Base-by-base conservation (phyloP, 768 basidiomycete species). In the Leccinum sublutescens region DNA sequence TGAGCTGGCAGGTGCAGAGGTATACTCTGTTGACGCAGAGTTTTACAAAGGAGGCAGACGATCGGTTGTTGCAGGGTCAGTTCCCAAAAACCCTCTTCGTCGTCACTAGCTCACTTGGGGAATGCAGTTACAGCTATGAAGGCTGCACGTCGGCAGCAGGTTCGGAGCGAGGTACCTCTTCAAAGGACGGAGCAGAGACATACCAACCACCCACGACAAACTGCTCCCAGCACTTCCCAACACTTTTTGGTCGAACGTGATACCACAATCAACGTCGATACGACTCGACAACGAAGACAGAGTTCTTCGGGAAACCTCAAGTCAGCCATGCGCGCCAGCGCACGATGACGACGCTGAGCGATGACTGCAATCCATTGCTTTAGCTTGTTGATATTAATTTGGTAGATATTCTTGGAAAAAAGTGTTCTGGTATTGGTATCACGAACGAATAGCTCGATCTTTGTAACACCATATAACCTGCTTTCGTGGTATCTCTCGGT, bases 1-100 rank as follows among this genome's bases (percentile, higher is more conserved):
- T 93, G 79, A 85, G 85, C 66, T 91, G 89, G 86, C 88, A 91
- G 71, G 88, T 91, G 59, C 88, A 88, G 76, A 82, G 86, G 19
- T 93, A 90, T 73, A 84, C 87, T 34, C 84, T 86, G 29, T 76
- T 93, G 56, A 89, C 87, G 82, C 85, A 91, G 73, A 89, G 87
- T 61, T 93, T 90, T 66, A 86, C 85, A 62, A 79, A 83, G 43
- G 89, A 93, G 73, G 91, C 91, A 23, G 90, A 91, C 63, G 70
- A 80, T 10, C 85, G 85, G 71, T 68, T 87, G 40, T 68, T 87
- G 36, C 85, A 87, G 78, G 84, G 90, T 90, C 36, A 57, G 65
- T 55, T 40, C 17, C 36, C 19, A 21, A 12, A 15, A 19, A 12
- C 7, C 11, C 36, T 45, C 25, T 2, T 29, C n/a, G 21, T 31